Evolutionary conservation across 2,329 filamentous ascomycete genomes (phyloP).

Genomic region (Ophiostoma sp.): DNA sequence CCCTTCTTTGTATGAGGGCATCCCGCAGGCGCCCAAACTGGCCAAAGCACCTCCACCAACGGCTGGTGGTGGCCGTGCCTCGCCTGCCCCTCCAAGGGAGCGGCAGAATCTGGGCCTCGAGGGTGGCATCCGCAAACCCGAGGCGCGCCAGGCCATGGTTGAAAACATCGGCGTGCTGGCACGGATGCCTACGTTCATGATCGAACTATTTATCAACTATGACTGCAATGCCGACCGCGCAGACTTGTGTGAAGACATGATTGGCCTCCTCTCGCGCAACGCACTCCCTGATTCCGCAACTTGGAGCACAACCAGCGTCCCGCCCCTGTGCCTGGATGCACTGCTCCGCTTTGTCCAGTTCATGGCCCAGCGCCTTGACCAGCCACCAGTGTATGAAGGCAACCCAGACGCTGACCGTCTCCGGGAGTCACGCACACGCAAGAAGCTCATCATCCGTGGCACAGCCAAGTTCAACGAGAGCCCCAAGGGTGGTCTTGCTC

Average conservation of each 20-base stretch:
- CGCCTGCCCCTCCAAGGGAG: conserved; percentile 86
- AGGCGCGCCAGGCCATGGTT: conserved; percentile 96
- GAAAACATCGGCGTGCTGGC: conserved; percentile 89
- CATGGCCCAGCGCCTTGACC: conserved; percentile 77
- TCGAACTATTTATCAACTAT: conserved; percentile 95
- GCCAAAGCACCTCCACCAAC: conserved; percentile 66
- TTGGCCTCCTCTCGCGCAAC: conserved; percentile 86
- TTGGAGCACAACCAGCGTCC: conserved; percentile 98
- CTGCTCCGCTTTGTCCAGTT: conserved; percentile 87
- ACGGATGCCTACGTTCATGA: conserved; percentile 89
- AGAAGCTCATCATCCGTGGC: conserved; percentile 83
- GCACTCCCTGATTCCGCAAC: conserved; percentile 95
- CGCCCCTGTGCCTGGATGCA: conserved; percentile 87
- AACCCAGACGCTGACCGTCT: conserved; percentile 62
- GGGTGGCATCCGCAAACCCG: conserved; percentile 84
- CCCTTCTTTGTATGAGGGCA: conserved; percentile 83
- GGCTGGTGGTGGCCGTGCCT: conserved; percentile 70
- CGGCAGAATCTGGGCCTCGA: conserved; percentile 88
- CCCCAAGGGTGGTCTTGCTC: conserved; percentile 82
- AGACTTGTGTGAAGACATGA: conserved; percentile 91
- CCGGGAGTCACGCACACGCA: conserved; percentile 67
- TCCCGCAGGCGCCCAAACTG: conserved; percentile 83
- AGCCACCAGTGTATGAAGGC: conserved; percentile 57
- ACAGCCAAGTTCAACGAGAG: conserved; percentile 92
- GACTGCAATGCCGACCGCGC: conserved; percentile 89